Conservation (phyloP, 83 land plant species). For the Thuja plicata region DNA sequence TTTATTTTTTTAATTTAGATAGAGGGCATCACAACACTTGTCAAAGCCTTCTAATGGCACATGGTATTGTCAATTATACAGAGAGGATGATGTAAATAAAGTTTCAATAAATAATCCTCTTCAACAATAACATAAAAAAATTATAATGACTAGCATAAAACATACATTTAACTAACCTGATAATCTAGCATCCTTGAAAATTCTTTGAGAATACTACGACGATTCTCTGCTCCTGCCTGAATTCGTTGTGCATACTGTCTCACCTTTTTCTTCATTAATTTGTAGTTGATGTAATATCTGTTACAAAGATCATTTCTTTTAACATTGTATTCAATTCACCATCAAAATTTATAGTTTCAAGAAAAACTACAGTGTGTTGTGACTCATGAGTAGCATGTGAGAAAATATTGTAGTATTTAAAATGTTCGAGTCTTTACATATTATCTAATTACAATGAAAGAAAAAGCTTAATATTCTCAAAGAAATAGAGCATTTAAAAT, state of each 20-base stretch:
- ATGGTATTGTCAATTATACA: not conserved
- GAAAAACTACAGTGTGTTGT: not conserved
- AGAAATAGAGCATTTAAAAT: not conserved
- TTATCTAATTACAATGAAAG: not conserved
- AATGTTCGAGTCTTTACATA: not conserved
- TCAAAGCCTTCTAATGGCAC: not conserved
- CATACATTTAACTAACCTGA: conserved; percentile 34
- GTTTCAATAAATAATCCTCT: not conserved
- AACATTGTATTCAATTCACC: not conserved
- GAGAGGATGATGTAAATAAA: not conserved
- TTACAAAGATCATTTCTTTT: not conserved
- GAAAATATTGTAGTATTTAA: not conserved
- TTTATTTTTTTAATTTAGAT: too few species aligned
- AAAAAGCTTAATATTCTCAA: not conserved
- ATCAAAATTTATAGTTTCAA: not conserved
- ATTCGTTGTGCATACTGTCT: conserved; percentile 47
- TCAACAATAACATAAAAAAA: not conserved
- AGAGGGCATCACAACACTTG: not conserved
- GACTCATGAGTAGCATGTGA: not conserved
- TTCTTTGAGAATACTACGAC: conserved; percentile 43
- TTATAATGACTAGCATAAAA: not conserved
- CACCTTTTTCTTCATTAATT: conserved; percentile 73
- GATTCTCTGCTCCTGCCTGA: conserved; percentile 30
- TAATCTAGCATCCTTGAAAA: conserved; percentile 66
- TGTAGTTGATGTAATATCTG: conserved; percentile 71